Evolutionary conservation across 2,329 filamentous ascomycete species (phyloP).

Genomic region (Penicillium sp.): DNA sequence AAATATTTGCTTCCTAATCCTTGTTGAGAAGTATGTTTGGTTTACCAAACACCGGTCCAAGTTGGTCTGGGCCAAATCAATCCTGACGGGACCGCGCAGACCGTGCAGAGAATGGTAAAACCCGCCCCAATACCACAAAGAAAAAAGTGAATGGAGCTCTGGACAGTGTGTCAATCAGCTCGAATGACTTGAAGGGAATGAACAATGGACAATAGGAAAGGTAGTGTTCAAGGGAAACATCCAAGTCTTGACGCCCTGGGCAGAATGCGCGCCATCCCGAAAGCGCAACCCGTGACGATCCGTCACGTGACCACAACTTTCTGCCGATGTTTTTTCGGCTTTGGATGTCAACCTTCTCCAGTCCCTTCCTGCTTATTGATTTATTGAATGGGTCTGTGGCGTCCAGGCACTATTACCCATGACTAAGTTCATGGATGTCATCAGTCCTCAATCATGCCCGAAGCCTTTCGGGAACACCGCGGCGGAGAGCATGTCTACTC

Average conservation of each 20-base stretch:
- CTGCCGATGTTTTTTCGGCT: conserved; percentile 14
- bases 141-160: not conserved
- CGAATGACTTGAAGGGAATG: conserved; percentile 2
- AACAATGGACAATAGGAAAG: conserved; percentile 4
- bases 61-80: conserved; percentile 33
- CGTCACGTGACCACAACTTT: conserved; percentile 37
- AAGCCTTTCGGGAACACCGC: conserved; percentile 38
- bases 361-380: conserved; percentile 6
- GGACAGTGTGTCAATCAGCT: not conserved
- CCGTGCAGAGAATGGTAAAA: conserved; percentile 12
- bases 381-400: conserved; percentile 15
- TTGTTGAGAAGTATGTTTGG: conserved; percentile 23
- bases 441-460: conserved; percentile 41
- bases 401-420: conserved; percentile 21
- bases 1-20: conserved; percentile 10
- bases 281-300: conserved; percentile 35
- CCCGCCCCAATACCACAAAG: conserved; percentile 4
- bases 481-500: conserved; percentile 37
- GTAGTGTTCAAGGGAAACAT: conserved; percentile 19
- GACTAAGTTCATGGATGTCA: conserved; percentile 46
- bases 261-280: conserved; percentile 32
- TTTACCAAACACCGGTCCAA: conserved; percentile 22
- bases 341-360: not conserved
- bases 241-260: conserved; percentile 17
- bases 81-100: conserved; percentile 30